Base-by-base conservation (phyloP, 495 filamentous ascomycete species). In the Penicillium steckii region DNA sequence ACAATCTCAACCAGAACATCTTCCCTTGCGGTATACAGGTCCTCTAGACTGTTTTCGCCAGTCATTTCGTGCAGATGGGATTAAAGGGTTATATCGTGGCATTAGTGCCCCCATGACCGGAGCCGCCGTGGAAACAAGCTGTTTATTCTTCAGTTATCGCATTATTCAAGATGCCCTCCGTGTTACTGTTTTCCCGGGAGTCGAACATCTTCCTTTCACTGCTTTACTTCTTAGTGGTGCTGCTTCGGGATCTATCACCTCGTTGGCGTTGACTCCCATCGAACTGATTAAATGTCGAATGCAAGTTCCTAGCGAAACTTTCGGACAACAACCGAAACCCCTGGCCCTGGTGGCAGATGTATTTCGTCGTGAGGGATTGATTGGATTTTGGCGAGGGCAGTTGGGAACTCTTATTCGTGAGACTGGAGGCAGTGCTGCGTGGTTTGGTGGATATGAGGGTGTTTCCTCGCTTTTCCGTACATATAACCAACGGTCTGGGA, bases 261-360 rank as follows among this genome's bases (percentile, higher is more conserved):
- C 88, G 2, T 73, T 97, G 27, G 78, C 95, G 26, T 82, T 99
- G 42, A 99, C 95, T 0, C 95, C 95, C 0, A 90, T 99, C 48
- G 95, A 99, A 67, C 81, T 99, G 41, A 86, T 99, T 62, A 99
- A 99, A 71, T 99, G 95, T 80, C 93, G 93, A 71, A 95, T 99
- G 79, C 95, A 99, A 68, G 91, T 95, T 7, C 83, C 83, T 3
- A 40, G 74, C 3, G 65, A 72, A 12, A 48, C 66, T 7, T 73
- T 80, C 6, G 74, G 61, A 2, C 47, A 62, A 9, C 67, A 62
- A 29, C 60, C 65, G 8, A 75, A 81, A 3, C 81, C 83, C 0
- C 65, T 89, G 21, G 72, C 65, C 4, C 72, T 95, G 33, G 89
- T 97, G 26, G 74, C 72, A 6, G 82, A 90, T 15, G 81, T 97